Conservation (phyloP, 768 basidiomycete species). For the Tylopilus sp. region DNA sequence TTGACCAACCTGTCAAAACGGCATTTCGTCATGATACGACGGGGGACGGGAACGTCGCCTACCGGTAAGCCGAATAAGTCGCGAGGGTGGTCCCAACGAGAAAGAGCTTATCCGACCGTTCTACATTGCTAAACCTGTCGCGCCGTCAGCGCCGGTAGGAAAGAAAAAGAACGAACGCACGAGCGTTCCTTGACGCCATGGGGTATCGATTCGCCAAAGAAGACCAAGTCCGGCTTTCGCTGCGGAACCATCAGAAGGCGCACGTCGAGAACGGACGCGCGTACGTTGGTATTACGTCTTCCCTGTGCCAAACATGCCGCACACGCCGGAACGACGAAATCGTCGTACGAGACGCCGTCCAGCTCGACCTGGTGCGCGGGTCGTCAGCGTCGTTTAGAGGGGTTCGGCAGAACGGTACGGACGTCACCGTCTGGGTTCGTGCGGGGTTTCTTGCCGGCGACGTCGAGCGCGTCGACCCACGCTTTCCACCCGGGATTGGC, state of each 20-base stretch:
- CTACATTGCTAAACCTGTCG: slow-evolving; percentile 54
- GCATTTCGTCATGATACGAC: neutral
- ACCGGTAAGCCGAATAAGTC: slow-evolving; percentile 91
- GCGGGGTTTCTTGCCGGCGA: slow-evolving; percentile 54
- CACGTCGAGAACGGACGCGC: slow-evolving; percentile 9
- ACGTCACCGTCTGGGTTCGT: slow-evolving; percentile 96
- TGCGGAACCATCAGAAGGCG: slow-evolving; percentile 22
- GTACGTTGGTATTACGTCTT: slow-evolving; percentile 57
- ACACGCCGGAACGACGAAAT: slow-evolving; percentile 80
- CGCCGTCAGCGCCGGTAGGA: no score
- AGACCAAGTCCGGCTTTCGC: slow-evolving; percentile 82
- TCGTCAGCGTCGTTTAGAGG: neutral
- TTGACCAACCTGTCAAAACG: slow-evolving; percentile 59
- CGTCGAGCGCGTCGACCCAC: slow-evolving; percentile 61
- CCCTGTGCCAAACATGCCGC: slow-evolving; percentile 59
- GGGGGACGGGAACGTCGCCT: neutral
- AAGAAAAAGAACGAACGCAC: no score
- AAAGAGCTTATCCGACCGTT: slow-evolving; percentile 63
- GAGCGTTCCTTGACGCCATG: slow-evolving; percentile 62
- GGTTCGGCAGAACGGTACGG: slow-evolving; percentile 20
- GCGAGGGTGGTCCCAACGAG: slow-evolving; percentile 89
- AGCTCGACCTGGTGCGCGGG: slow-evolving; percentile 60
- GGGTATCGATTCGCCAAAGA: slow-evolving; percentile 89
- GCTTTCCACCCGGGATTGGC: slow-evolving; percentile 80
- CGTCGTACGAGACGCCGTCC: slow-evolving; percentile 70